Conservation (phyloP, 768 basidiomycete genomes). For the Rhodotorula diobovata region DNA sequence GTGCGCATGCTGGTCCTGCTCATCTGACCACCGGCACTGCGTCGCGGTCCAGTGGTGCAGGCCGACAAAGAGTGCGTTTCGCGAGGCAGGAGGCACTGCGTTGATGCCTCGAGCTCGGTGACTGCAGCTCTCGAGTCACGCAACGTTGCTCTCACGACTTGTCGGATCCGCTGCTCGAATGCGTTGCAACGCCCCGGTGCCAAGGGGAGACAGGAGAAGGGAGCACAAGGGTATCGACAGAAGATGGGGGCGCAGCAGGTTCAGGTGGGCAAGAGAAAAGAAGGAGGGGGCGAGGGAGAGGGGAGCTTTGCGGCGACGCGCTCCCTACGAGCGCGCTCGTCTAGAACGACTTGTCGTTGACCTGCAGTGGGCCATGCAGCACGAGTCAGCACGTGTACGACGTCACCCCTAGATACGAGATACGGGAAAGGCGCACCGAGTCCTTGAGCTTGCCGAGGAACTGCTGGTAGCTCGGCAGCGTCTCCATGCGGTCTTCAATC, state of each 20-base stretch:
- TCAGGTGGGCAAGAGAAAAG: too few relatives aligned
- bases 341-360: conserved; percentile 38
- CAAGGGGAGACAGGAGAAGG: not conserved
- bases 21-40: too few relatives aligned
- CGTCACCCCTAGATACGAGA: fast-evolving
- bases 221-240: not conserved
- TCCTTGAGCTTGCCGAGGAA: conserved; percentile 52
- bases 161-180: not conserved
- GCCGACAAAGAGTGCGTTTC: too few relatives aligned
- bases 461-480: conserved; percentile 91
- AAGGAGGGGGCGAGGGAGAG: not conserved
- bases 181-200: not conserved
- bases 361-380: not conserved
- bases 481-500: conserved; percentile 92
- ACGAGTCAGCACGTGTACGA: not conserved
- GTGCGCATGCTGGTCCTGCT: too few relatives aligned
- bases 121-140: not conserved
- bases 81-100: too few relatives aligned
- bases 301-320: not conserved
- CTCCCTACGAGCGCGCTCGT: too few relatives aligned
- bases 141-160: too few relatives aligned
- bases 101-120: too few relatives aligned
- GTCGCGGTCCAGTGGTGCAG: too few relatives aligned
- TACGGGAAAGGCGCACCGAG: conserved; percentile 4
- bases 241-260: too few relatives aligned